Base-by-base conservation (phyloP, 306 rosid genomes). In the Cucumis cinereus region DNA sequence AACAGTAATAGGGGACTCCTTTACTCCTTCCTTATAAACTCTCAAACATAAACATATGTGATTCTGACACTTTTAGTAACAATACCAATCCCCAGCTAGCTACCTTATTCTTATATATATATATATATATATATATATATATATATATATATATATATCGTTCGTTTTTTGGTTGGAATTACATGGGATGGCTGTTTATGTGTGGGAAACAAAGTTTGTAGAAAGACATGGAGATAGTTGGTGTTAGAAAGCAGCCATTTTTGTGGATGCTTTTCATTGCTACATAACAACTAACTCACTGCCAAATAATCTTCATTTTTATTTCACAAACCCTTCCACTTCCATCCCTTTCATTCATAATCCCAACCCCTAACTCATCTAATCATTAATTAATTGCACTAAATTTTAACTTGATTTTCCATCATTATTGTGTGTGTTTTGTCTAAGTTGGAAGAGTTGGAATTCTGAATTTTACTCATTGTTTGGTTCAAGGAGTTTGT, bases 141-240 rank as follows among this genome's bases (percentile, higher is more conserved):
- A 5, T 43, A 43, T 43, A 1, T 43, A 3, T 4, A 12, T 12
- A 12, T 12, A 10, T 0, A 0, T 45, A 10, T 45, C 0, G 0
- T 45, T 45, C 7, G 16, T 76, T 71, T 81, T 82, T 77, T 83
- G 14, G 78, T 84, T 85, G 93, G 91, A 83, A 62, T 79, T 79
- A 81, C 86, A 86, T 87, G 86, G 78, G 69, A 77, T 74, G 80
- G 75, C 40, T 70, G 75, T 70, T 70, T 67, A 22, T 70, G 40
- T 45, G 56, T 30, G 75, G 75, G 47, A 70, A 26, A 36, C 41
- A 20, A 45, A 22, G 6, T 13, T 11, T 43, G 74, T 41, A 17
- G 20, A 50, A 38, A 66, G 55, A 70, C 40, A 70, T 70, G 75
- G 57, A 47, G 57, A 70, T 23, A 70, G 15, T 3, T 22, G 35